Base-by-base conservation (phyloP, 139 green algal genomes). In the Tetraselmis striata region DNA sequence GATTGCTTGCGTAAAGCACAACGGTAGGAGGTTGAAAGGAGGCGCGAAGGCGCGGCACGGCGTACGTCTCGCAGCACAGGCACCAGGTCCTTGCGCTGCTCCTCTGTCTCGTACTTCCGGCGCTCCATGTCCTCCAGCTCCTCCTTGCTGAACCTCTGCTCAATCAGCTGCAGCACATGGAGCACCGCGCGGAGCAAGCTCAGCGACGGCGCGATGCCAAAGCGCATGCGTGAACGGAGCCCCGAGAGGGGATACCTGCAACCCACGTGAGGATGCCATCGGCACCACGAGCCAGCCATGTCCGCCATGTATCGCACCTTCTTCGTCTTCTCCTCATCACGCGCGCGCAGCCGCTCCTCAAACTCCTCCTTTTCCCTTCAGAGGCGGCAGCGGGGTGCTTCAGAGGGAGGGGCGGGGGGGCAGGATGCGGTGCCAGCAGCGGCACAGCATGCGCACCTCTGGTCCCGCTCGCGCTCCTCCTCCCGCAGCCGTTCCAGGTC, bases 321-420 rank as follows among this genome's bases (percentile, higher is more conserved):
- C 28, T 91, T 92, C 26, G 95, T 98, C 32, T 87, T 87, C 31
- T 85, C 84, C 31, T 95, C 91, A 76, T 97, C 94, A 0, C 87
- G 80, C 59, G 85, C 85, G 45, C 85, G 85, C 79, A 93, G 89
- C 59, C 95, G 85, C 76, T 89, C 91, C 90, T 98, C 96, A 92
- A 99, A 98, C 83, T 96, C 95, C 76, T 91, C 91, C 78, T 94
- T 96, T 87, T 96, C 94, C 29, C 32, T n/a, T n/a, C 27, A 28
- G 18, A 30, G 18, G 23, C 5, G 26, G 29, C 23, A 58, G 30
- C 78, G 22, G 75, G 75, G 74, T 80, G 79, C 27, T 84, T 84
- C 2, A 79, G 25, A 26, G 78, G 26, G 59, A 84, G 75, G 23
- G n/a, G 30, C 1, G 67, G 2, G 58, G 74, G 45, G 22, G 29